phyloP scores from a whole-genome alignment of 2,329 filamentous ascomycete genomes.

The Aspergillus tamarii region DNA sequence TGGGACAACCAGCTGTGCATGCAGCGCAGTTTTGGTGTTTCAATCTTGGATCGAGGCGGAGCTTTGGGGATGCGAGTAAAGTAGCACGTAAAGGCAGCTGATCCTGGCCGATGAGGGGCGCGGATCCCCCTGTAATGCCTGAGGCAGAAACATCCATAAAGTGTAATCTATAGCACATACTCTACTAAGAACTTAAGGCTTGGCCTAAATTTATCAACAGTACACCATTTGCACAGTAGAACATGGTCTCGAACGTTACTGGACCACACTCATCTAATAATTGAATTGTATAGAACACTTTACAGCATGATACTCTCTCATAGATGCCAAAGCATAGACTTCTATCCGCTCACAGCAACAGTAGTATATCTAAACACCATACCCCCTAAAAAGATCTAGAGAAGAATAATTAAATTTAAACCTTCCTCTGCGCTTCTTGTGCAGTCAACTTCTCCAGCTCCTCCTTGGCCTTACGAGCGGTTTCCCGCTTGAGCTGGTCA shows the following conservation, averaged over 20 bases:
- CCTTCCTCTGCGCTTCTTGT: conserved; percentile 36
- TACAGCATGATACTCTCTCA: neutral
- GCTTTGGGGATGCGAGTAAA: neutral
- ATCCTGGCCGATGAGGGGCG: neutral
- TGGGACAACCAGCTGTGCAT: neutral
- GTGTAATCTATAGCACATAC: too few species aligned
- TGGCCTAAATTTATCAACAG: neutral
- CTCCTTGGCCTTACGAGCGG: conserved; percentile 66
- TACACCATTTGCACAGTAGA: neutral
- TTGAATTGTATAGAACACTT: neutral
- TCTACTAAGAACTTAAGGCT: neutral
- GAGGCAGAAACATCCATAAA: neutral
- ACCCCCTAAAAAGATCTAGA: neutral
- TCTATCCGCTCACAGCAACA: neutral
- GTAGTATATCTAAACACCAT: conserved; percentile 8
- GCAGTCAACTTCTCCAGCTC: conserved; percentile 49
- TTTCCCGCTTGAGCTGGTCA: conserved; percentile 82
- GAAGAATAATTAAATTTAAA: conserved; percentile 22
- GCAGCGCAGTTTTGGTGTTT: neutral
- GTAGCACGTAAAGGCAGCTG: neutral
- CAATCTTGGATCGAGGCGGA: neutral
- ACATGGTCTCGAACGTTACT: neutral
- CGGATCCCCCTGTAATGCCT: neutral
- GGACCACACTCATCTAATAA: neutral
- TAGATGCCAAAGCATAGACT: neutral